Base-by-base conservation (phyloP, 2,329 filamentous ascomycete genomes). In the Aspergillus caelatus region DNA sequence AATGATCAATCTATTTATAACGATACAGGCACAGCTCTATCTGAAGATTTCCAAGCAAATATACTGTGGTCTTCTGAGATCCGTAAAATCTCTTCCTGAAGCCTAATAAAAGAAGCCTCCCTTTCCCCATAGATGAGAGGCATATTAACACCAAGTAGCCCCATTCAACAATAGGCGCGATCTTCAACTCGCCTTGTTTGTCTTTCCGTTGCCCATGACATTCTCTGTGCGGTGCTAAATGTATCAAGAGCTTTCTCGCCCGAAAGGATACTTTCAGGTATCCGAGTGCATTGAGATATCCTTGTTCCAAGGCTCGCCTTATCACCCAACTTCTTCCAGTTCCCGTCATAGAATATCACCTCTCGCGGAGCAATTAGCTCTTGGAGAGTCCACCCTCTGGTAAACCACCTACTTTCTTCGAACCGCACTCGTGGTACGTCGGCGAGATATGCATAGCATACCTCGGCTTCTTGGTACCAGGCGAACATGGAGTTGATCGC, bases 41-140 rank as follows among this genome's bases (percentile, higher is more conserved):
- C 46, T 0, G 46, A 8, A 10, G 46, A 50, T 1, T 28, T 32
- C 28, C 28, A 53, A 14, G 50, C 50, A 53, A 53, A 53, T 8
- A 34, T 10, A 1, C 16, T 53, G 1, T 70, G 68, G 52, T 72
- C 70, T 23, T 67, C 63, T 2, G 70, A 72, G 36, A 65, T 57
- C 39, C 67, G 70, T 61, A 75, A 68, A 6, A 75, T 74, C 50
- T 75, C 73, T 60, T 75, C 70, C 59, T 75, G 73, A 0, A 76
- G 68, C 11, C 74, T 57, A 9, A 66, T 60, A 48, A 74, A 75
- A 1, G 72, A 70, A 23, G 58, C 52, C 41, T 65, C 50, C 2
- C 72, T 70, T 57, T 75, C 74, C 3, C 74, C 74, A 56, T 76
- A 75, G 21, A 63, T 5, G 8, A 60, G 39, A 1, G 69, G 71